Conservation (phyloP, 169 alveolate genomes). For the Plasmodium vivax region DNA sequence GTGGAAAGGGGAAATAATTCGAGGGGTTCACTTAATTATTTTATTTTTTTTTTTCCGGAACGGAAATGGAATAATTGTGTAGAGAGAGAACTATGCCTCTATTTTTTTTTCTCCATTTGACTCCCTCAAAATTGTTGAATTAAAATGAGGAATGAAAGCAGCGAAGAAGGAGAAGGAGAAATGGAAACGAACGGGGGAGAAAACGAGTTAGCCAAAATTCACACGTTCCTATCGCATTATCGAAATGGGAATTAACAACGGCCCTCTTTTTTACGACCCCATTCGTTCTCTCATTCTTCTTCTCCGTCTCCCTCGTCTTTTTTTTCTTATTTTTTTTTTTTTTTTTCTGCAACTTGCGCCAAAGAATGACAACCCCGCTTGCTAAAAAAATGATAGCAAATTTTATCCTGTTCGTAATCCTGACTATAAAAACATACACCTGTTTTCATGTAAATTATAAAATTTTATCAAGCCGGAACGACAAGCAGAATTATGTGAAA, state of each 20-base stretch:
- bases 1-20: neutral
- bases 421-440: constrained; percentile 8
- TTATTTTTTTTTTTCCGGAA: neutral
- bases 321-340: neutral
- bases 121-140: neutral
- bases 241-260: neutral
- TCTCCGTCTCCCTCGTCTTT: neutral
- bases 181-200: neutral
- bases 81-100: neutral
- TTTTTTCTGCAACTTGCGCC: neutral
- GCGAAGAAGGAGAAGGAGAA: neutral
- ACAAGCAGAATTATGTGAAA: constrained; percentile 21
- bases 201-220: neutral
- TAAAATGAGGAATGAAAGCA: neutral
- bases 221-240: neutral
- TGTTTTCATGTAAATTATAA: constrained; percentile 64
- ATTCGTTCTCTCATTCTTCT: neutral
- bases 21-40: neutral
- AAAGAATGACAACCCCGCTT: neutral
- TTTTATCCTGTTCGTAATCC: constrained; percentile 29
- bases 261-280: neutral
- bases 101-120: neutral
- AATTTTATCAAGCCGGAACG: constrained; percentile 22
- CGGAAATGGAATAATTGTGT: neutral
- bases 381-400: constrained; percentile 37